These are phyloP conservation scores for Bombardia bombarda DNA, from an alignment of 495 filamentous ascomycete species.

Conservation along the genomic window DNA sequence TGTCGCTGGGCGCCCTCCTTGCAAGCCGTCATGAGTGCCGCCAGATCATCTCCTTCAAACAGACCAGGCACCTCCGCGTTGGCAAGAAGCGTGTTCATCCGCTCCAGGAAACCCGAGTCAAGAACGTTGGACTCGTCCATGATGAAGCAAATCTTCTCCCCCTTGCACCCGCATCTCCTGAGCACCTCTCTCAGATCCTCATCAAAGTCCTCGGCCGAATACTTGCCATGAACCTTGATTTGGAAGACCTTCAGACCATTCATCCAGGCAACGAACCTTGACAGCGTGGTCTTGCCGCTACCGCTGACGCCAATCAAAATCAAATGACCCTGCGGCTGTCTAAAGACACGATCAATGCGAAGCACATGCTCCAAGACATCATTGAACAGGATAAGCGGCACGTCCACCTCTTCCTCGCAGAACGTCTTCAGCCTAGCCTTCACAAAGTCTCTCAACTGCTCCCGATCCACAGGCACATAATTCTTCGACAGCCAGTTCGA, in stretches of 20 bases:
- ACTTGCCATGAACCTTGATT: conserved; percentile 98
- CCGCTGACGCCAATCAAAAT: conserved; percentile 98
- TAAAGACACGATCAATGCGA: conserved; percentile 96
- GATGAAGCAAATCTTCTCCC: conserved; percentile 99
- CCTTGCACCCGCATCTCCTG: conserved; percentile 89
- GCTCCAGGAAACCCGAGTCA: conserved; percentile 95
- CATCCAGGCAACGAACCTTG: conserved; percentile 99
- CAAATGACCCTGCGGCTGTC: conserved; percentile 94
- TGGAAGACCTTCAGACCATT: conserved; percentile 98
- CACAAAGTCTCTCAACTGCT: conserved; percentile 90
- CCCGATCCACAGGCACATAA: conserved; percentile 92
- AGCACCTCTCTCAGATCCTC: conserved; percentile 93
- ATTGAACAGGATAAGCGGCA: conserved; percentile 94
- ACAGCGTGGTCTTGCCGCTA: conserved; percentile 96
- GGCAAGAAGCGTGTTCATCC: conserved; percentile 97
- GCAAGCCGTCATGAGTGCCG: conserved; percentile 94
- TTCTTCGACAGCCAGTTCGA: conserved; percentile 99
- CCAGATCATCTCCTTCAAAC: conserved; percentile 95
- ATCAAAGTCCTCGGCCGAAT: conserved; percentile 97
- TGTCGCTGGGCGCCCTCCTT: conserved; percentile 97
- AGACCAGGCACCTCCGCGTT: conserved; percentile 97
- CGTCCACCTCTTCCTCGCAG: conserved; percentile 98
- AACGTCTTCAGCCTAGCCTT: conserved; percentile 96
- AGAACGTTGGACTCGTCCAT: conserved; percentile 99
- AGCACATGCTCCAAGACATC: conserved; percentile 97